Conservation (phyloP, 2,329 filamentous ascomycete genomes). For the Hyphodiscus sp. region DNA sequence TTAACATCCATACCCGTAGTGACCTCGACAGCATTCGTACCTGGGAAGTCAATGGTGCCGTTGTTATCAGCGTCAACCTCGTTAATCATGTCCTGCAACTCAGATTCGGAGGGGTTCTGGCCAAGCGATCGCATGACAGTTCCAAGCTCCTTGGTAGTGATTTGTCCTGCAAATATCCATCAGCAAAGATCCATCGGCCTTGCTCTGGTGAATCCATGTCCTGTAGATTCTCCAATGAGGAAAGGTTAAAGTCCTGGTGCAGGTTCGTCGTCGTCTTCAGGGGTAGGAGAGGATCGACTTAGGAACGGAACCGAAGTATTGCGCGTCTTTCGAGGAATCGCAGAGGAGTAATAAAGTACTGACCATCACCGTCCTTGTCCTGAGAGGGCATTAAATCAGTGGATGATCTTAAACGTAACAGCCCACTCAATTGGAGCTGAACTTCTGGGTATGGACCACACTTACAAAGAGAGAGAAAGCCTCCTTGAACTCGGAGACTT, state of each 20-base stretch:
- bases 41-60: constrained; percentile 85
- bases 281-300: no score
- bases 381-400: constrained; percentile 34
- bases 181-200: constrained; percentile 20
- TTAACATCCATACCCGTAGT: constrained; percentile 24
- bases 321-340: background rate
- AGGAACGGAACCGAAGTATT: background rate
- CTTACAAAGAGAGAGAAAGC: constrained; percentile 99
- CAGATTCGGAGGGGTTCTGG: constrained; percentile 84
- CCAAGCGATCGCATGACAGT: constrained; percentile 87
- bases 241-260: background rate
- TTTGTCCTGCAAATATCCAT: constrained; percentile 57
- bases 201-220: background rate
- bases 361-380: constrained; percentile 90
- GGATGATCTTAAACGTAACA: constrained; percentile 13
- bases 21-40: constrained; percentile 42
- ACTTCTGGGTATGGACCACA: constrained; percentile 26
- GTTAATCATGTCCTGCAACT: constrained; percentile 92
- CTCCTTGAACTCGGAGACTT: constrained; percentile 99
- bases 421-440: constrained; percentile 12
- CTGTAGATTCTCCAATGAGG: background rate
- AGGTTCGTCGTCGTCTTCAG: background rate
- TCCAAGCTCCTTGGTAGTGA: constrained; percentile 84
- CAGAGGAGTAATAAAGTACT: constrained; percentile 36
- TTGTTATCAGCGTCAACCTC: constrained; percentile 91